Evolutionary conservation across 371 early-diverging fungal genomes (phyloP), one percentile per base, ranked within the genome.

Genomic region (Saksenaea vasiformis): DNA sequence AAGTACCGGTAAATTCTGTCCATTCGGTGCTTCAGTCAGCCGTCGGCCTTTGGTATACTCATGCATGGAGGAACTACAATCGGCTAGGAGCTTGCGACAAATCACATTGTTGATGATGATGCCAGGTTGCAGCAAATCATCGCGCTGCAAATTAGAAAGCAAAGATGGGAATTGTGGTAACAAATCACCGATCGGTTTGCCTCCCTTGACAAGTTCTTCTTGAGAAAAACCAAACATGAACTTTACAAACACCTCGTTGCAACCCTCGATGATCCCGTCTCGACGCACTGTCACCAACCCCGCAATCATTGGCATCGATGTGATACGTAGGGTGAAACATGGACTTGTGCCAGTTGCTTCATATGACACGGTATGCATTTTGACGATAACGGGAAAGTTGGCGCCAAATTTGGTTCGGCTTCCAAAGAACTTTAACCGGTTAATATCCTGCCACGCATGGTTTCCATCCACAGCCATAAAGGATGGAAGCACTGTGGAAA

Each of bases 231-330:
- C 90, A 76, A 90, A 89, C 43, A 90, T 74, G 62, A 86, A 90
- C 71, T 85, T 82, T 24, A 82, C 82, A 72, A 90, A 88, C 8
- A 80, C 85, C 26, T 85, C 74, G 67, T 88, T 88, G 71, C 86
- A 85, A 14, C 85, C 81, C 47, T 85, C 86, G 56, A 90, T 85
- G 43, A 74, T 66, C 8, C 89, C 88, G 34, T 77, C 70, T 27
- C 67, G 69, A 22, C 81, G 78, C 7, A 82, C 64, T 17, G 88
- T 89, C 66, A 90, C 78, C 27, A 90, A 84, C 24, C 91, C 90
- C 26, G 89, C 86, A 56, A 90, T 85, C 71, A 86, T 79, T 51
- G 89, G 87, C 65, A 90, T 87, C 11, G 87, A 85, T 38, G 87
- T 87, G 47, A 90, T 80, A 14, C 82, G 82, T 51, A 88, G 56